A percentile compares a stretch with the other conserved stretches of the same genome.
Evolutionary conservation across 345 rosid genomes (phyloP).

Genomic region (Diplotaxis tenuifolia): DNA sequence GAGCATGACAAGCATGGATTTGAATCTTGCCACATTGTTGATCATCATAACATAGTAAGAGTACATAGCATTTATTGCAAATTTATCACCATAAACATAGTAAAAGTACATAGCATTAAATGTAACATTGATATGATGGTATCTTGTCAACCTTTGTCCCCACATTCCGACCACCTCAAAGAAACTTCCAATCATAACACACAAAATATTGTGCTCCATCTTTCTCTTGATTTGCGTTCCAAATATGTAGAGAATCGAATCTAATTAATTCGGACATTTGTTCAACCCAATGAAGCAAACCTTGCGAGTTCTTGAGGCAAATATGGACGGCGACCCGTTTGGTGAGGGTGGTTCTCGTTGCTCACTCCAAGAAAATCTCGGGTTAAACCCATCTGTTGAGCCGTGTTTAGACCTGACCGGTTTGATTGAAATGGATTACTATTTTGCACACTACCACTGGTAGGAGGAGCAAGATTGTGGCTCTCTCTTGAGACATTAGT

Average conservation of each 20-base stretch:
- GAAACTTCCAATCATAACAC: slow-evolving; percentile 46
- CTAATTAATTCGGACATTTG: background rate
- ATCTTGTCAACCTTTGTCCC: slow-evolving; percentile 35
- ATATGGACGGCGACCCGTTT: slow-evolving; percentile 48
- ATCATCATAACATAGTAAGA: background rate
- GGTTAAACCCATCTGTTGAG: slow-evolving; percentile 52
- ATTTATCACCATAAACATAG: slow-evolving; percentile 11
- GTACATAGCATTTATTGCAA: background rate
- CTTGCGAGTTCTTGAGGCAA: slow-evolving; percentile 65
- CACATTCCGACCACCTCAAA: slow-evolving; percentile 30
- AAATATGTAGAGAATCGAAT: background rate
- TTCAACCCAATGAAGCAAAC: slow-evolving; percentile 65
- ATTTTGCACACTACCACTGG: slow-evolving; percentile 25
- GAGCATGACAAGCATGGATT: too few species aligned
- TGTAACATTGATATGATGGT: slow-evolving; percentile 16
- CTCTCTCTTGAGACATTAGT: slow-evolving; percentile 25
- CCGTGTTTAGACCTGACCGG: slow-evolving; percentile 39
- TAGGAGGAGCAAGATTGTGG: slow-evolving; percentile 33
- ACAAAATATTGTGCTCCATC: slow-evolving; percentile 8
- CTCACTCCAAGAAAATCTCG: slow-evolving; percentile 83
- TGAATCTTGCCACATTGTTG: too few species aligned
- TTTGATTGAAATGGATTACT: slow-evolving; percentile 17
- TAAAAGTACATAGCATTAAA: slow-evolving; percentile 22
- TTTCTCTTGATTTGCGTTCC: background rate
- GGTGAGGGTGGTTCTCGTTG: slow-evolving; percentile 41